Evolutionary conservation across 768 basidiomycete species (phyloP), one percentile per base, ranked within the genome.

Genomic region (Naematelia aurantialba): DNA sequence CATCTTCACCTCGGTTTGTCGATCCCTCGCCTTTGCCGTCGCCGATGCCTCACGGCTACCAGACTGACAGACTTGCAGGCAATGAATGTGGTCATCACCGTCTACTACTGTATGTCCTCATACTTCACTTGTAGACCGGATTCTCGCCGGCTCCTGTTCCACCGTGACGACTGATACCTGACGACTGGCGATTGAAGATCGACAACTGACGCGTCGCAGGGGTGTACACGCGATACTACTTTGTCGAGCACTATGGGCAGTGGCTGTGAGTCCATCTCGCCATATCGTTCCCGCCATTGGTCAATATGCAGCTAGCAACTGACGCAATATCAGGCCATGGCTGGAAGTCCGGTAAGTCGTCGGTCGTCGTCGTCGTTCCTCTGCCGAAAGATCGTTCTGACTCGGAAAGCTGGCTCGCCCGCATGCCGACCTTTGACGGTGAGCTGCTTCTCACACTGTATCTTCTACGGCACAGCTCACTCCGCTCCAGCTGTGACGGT

Each of bases 231-330:
- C 57, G 59, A 17, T 66, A 69, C 56, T 65, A 66, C 30, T 64
- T 69, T 46, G 65, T 66, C 29, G 58, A 63, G 29, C 22, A 51
- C 25, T 69, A 53, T 54, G 67, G 65, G 55, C 58, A 66, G 52
- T 66, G 65, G 65, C 55, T 66, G 64, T 62, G 27, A 60, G 64
- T 61, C n/a, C 21, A 24, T 30, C 13, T 21, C 29, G 14, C 24
- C 19, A n/a, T 13, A 29, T 8, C 25, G 27, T 13, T 17, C 14
- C 3, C 13, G 11, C 44, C 17, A 19, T 45, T 21, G 52, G 34
- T 24, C 8, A 47, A 47, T 47, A 5, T 19, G 46, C n/a, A 47
- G 42, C 12, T 44, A 12, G 12, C 12, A 44, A 29, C 49, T 51
- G 5, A 51, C n/a, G n/a, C 25, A 5, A n/a, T n/a, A n/a, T n/a